These are phyloP conservation scores for Dovyalis caffra DNA, from an alignment of 345 rosid species.

Conservation along the genomic window DNA sequence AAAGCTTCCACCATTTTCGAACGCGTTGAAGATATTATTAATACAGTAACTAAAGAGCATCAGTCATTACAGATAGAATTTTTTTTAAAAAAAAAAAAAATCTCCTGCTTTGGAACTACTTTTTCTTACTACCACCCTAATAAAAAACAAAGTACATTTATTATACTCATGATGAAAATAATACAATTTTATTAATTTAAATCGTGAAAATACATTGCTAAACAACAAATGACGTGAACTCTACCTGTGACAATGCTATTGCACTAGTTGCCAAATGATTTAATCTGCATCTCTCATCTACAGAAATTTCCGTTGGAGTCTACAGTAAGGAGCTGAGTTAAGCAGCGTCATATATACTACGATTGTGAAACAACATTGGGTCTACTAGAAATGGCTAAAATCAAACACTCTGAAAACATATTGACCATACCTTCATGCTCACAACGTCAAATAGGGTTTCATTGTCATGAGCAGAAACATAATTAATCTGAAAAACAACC, in stretches of 20 bases:
- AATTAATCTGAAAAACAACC: constrained; percentile 57
- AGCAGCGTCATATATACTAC: not conserved
- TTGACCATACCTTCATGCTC: constrained; percentile 68
- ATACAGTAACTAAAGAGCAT: too few relatives aligned
- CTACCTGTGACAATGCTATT: constrained; percentile 82
- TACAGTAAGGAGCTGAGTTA: constrained; percentile 33
- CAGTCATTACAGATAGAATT: too few relatives aligned
- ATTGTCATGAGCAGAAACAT: constrained; percentile 98
- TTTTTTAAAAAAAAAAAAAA: too few relatives aligned
- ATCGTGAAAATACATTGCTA: not conserved
- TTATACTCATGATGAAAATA: not conserved
- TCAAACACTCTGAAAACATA: constrained; percentile 4
- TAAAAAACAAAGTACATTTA: too few relatives aligned
- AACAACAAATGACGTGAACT: not conserved
- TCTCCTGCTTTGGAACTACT: too few relatives aligned
- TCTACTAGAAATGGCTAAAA: too few relatives aligned
- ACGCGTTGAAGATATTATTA: not conserved
- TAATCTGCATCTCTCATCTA: constrained; percentile 81
- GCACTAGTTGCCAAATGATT: constrained; percentile 83
- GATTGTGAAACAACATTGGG: too few relatives aligned
- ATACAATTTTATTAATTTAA: not conserved
- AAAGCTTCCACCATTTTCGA: not conserved
- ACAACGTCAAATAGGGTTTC: constrained; percentile 88
- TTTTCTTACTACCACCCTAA: too few relatives aligned
- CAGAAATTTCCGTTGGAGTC: constrained; percentile 74